Base-by-base conservation (phyloP, 768 basidiomycete genomes). In the Cytidiella melzeri region DNA sequence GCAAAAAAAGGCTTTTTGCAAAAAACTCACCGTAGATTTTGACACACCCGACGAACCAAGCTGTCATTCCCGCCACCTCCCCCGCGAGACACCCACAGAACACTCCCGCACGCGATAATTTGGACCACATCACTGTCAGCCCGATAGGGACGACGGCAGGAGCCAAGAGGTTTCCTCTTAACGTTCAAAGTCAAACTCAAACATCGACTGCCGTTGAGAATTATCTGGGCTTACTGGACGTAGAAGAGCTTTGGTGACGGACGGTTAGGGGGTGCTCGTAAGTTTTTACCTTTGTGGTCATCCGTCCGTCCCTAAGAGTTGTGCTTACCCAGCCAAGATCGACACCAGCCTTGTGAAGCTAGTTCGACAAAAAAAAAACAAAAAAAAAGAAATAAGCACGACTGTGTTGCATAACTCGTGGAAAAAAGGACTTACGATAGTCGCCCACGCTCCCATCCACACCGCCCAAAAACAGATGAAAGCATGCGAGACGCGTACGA, bases 11-110 rank as follows among this genome's bases (percentile, higher is more conserved):
- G n/a, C n/a, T n/a, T n/a, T n/a, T n/a, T n/a, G n/a, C n/a, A n/a
- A n/a, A n/a, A n/a, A 1, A 51, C 59, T 15, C 48, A 69, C 73
- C 73, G 41, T 67, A 73, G 43, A 73, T 74, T 55, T 76, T 74
- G 69, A 67, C 72, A 51, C 75, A 76, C 0, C 73, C 70, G 7
- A 77, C 65, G 69, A 77, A 73, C 74, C 75, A 77, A 18, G 75
- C 73, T 1, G 70, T 37, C 70, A 75, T 74, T 37, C 72, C 73
- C 13, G 71, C 57, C 13, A 61, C 53, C 6, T 70, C 71, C 1
- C 74, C 74, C 2, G 64, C 61, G 41, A 76, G 61, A 12, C 71
- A 63, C 2, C 74, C 75, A 28, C 58, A 54, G 25, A 74, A 59
- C 0, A 76, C 68, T 13, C 67, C 73, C 1, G 66, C 64, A 11